These are phyloP conservation scores for Aristolochia californica DNA, from an alignment of 164 flowering plant genomes.

Conservation along the genomic window DNA sequence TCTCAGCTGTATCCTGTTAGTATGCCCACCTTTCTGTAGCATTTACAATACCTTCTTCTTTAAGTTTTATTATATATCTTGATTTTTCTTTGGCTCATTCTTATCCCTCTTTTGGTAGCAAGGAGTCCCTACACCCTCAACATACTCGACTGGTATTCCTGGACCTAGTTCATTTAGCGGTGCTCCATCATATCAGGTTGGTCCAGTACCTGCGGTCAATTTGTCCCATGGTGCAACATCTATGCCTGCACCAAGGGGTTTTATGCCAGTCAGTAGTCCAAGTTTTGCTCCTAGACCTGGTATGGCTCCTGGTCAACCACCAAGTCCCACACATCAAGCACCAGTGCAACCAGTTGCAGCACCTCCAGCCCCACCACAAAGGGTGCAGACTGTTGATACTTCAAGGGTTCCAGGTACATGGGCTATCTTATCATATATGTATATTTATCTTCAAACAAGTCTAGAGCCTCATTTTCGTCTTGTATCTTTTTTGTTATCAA, in stretches of 20 bases:
- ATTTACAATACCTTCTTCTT: neutral
- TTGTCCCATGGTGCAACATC: slow-evolving; percentile 58
- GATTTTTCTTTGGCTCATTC: neutral
- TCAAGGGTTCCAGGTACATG: slow-evolving; percentile 79
- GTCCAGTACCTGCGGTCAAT: slow-evolving; percentile 29
- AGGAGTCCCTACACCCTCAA: slow-evolving; percentile 34
- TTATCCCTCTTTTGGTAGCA: slow-evolving; percentile 12
- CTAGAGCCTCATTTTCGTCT: neutral
- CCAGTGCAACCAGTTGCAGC: slow-evolving; percentile 29
- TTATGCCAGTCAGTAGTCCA: slow-evolving; percentile 49
- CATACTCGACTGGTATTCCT: slow-evolving; percentile 36
- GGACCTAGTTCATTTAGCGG: slow-evolving; percentile 33
- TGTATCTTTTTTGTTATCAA: neutral
- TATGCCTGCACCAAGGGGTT: slow-evolving; percentile 34
- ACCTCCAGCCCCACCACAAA: slow-evolving; percentile 84
- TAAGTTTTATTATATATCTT: neutral
- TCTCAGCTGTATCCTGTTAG: slow-evolving; percentile 81
- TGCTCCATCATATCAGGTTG: slow-evolving; percentile 27
- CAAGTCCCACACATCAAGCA: slow-evolving; percentile 50
- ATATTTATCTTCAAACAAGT: neutral
- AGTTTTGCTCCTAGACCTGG: slow-evolving; percentile 49
- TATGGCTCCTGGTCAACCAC: slow-evolving; percentile 47
- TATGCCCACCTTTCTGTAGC: slow-evolving; percentile 10
- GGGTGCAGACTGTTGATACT: slow-evolving; percentile 88
- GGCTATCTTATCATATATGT: neutral